Conservation (phyloP, 352 stramenopile species). For the Pythium aquatile region DNA sequence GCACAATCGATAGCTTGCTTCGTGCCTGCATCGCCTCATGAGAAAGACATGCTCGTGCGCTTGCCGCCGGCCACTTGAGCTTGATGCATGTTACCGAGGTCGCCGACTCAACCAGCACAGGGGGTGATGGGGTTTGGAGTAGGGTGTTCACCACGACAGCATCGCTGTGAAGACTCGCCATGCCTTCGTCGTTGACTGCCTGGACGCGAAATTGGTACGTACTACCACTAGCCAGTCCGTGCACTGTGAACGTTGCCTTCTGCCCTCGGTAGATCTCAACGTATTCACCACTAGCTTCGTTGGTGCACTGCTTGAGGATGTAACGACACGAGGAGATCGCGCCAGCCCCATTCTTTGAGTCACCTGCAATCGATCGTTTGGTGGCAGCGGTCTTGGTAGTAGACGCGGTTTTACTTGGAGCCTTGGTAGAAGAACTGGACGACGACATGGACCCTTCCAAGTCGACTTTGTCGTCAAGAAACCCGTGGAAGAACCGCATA, state of each 20-base stretch:
- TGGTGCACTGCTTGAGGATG: slow-evolving; percentile 85
- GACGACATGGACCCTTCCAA: slow-evolving; percentile 22
- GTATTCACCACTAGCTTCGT: slow-evolving; percentile 78
- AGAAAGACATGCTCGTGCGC: slow-evolving; percentile 45
- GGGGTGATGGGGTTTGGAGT: slow-evolving; percentile 62
- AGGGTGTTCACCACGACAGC: slow-evolving; percentile 83
- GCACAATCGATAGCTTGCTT: slow-evolving; percentile 28
- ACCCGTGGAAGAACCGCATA: slow-evolving; percentile 66
- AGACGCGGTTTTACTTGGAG: neutral
- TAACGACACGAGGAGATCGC: slow-evolving; percentile 47
- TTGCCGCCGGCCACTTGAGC: slow-evolving; percentile 50
- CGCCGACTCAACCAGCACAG: slow-evolving; percentile 34
- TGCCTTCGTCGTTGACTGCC: slow-evolving; percentile 73
- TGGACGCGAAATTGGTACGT: slow-evolving; percentile 91
- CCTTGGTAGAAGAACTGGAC: neutral
- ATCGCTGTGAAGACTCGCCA: slow-evolving; percentile 67
- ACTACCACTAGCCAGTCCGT: slow-evolving; percentile 73
- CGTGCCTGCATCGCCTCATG: slow-evolving; percentile 44
- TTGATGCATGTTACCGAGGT: slow-evolving; percentile 31
- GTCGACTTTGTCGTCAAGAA: slow-evolving; percentile 38
- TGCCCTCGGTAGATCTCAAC: slow-evolving; percentile 83
- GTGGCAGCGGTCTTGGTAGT: neutral
- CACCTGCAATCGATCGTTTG: neutral
- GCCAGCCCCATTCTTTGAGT: slow-evolving; percentile 5
- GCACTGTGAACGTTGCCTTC: slow-evolving; percentile 65